A percentile compares a stretch with the other conserved stretches of the same genome.
Evolutionary conservation across 495 filamentous ascomycete species (phyloP).

Genomic region (Poronia punctata): DNA sequence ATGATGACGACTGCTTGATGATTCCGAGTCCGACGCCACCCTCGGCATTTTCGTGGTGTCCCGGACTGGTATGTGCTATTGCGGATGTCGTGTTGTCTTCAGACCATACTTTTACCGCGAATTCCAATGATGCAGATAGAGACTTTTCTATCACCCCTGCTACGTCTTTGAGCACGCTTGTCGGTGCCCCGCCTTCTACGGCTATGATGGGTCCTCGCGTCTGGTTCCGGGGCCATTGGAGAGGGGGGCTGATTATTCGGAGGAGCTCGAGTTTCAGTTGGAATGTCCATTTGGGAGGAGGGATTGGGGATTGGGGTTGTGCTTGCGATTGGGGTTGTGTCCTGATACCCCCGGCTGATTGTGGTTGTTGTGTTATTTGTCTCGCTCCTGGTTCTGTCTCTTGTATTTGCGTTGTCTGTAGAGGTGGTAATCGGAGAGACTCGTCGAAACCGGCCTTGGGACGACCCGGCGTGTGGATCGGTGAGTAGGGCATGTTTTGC

Average conservation of each 20-base stretch:
- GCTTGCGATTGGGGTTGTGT: too few relatives aligned
- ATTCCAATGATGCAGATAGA: constrained; percentile 51
- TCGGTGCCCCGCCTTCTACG: constrained; percentile 67
- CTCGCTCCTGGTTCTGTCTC: constrained; percentile 10
- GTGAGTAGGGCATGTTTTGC: constrained; percentile 13
- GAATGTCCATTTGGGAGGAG: constrained; percentile 21
- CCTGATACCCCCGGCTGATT: constrained; percentile 1
- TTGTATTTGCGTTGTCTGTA: constrained; percentile 41
- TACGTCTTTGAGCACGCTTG: constrained; percentile 45
- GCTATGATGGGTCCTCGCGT: constrained; percentile 72
- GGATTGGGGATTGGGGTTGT: too few relatives aligned
- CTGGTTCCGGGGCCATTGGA: constrained; percentile 41
- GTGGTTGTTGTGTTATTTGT: constrained; percentile 6
- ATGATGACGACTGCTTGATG: constrained; percentile 1
- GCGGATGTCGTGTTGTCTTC: constrained; percentile 25
- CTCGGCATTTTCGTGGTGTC: constrained; percentile 13
- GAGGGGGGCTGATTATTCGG: constrained; percentile 30
- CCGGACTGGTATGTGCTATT: constrained; percentile 20
- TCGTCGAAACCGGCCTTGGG: constrained; percentile 29
- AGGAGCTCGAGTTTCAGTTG: constrained; percentile 27
- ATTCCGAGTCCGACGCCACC: neutral
- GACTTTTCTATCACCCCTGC: constrained; percentile 55
- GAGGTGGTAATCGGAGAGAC: constrained; percentile 50
- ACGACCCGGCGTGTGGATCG: constrained; percentile 11
- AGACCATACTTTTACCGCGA: constrained; percentile 49